Evolutionary conservation across 2,329 filamentous ascomycete species (phyloP).

Genomic region (Metarhizium guizhouense): DNA sequence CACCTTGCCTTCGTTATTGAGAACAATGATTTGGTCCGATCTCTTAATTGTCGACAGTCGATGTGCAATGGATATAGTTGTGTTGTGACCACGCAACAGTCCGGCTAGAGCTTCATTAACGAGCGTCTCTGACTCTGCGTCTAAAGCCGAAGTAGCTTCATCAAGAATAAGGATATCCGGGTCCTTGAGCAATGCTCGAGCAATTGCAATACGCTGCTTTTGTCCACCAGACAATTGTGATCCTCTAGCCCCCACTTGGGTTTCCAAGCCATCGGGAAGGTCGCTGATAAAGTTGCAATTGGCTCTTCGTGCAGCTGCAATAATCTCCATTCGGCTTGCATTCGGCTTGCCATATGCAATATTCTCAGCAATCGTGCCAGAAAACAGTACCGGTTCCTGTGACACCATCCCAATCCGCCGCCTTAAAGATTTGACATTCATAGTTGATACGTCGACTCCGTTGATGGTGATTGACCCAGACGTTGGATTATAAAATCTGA

Average conservation of each 20-base stretch:
- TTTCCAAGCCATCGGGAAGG: constrained; percentile 92
- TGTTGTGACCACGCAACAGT: constrained; percentile 79
- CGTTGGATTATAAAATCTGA: constrained; percentile 85
- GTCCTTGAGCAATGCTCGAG: constrained; percentile 85
- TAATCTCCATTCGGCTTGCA: constrained; percentile 71
- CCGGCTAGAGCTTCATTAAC: constrained; percentile 83
- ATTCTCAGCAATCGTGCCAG: constrained; percentile 75
- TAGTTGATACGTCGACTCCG: constrained; percentile 68
- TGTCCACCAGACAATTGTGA: constrained; percentile 93
- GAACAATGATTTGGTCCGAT: constrained; percentile 87
- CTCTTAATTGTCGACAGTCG: constrained; percentile 93
- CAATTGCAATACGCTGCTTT: constrained; percentile 96
- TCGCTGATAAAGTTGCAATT: constrained; percentile 97
- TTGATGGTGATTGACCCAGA: constrained; percentile 72
- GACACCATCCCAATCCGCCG: constrained; percentile 91
- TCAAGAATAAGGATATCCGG: constrained; percentile 96
- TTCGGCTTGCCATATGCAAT: constrained; percentile 83
- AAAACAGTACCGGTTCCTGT: constrained; percentile 90
- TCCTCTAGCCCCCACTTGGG: constrained; percentile 82
- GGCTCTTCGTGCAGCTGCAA: constrained; percentile 78
- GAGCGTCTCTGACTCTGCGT: constrained; percentile 92
- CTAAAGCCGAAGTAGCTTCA: constrained; percentile 89
- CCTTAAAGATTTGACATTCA: constrained; percentile 91
- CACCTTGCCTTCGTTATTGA: constrained; percentile 77
- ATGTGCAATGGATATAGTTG: constrained; percentile 96